Conservation (phyloP, 2,329 filamentous ascomycete genomes). For the Pseudogymnoascus sp. region DNA sequence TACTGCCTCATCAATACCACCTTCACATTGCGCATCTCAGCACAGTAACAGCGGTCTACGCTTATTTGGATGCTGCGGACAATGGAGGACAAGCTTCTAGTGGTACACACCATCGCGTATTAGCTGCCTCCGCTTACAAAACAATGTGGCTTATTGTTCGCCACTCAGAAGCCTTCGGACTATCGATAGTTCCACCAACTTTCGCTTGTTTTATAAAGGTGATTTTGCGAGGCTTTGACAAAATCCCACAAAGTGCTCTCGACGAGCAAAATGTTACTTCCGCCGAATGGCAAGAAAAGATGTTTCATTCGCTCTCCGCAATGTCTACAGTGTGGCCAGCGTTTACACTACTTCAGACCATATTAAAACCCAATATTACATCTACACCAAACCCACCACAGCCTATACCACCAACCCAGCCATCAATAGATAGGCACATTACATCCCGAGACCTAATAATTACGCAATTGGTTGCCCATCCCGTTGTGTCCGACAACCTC, state of each 20-base stretch:
- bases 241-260: conserved; percentile 23
- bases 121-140: not conserved
- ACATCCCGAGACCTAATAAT: not conserved
- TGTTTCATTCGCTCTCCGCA: conserved; percentile 22
- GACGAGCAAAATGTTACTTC: conserved; percentile 24
- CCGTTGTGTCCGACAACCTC: not conserved
- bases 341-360: conserved; percentile 21
- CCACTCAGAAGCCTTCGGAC: conserved; percentile 34
- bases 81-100: not conserved
- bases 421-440: not conserved
- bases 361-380: conserved; percentile 11
- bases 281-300: conserved; percentile 25
- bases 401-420: not conserved
- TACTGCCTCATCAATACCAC: conserved; percentile 28
- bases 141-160: conserved; percentile 27
- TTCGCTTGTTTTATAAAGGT: conserved; percentile 34
- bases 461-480: not conserved
- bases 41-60: conserved; percentile 16
- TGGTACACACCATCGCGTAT: not conserved
- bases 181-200: conserved; percentile 33
- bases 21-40: conserved; percentile 25
- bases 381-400: conserved; percentile 5
- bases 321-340: conserved; percentile 25
- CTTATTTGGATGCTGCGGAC: not conserved
- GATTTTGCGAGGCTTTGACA: conserved; percentile 25